phyloP scores from a whole-genome alignment of 2,329 filamentous ascomycete species.

The Xylaria sp. region DNA sequence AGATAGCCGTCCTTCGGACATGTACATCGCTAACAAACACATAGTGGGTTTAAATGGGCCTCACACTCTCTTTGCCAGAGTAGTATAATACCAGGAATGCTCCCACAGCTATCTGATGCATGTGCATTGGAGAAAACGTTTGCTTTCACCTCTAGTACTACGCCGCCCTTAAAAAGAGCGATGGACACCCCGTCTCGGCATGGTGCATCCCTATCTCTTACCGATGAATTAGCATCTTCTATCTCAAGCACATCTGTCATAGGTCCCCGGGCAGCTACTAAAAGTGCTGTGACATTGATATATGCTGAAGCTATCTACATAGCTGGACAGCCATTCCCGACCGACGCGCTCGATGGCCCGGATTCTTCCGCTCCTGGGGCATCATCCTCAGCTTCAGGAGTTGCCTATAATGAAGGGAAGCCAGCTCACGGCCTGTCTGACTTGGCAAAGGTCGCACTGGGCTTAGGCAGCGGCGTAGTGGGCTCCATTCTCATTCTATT shows the following conservation, averaged over 20 bases:
- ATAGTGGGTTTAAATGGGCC: conserved; percentile 17
- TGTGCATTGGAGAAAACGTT: background rate
- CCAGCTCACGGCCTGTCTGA: background rate
- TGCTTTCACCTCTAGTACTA: background rate
- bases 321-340: background rate
- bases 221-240: background rate
- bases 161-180: background rate
- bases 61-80: conserved; percentile 5
- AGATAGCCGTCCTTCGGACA: background rate
- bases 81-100: background rate
- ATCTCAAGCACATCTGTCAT: background rate
- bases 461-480: conserved; percentile 10
- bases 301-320: conserved; percentile 18
- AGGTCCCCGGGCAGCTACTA: background rate
- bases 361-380: background rate
- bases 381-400: background rate
- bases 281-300: conserved; percentile 3
- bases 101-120: background rate
- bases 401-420: background rate
- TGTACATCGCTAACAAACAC: conserved; percentile 2
- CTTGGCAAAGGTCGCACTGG: conserved; percentile 9
- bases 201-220: background rate
- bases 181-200: background rate
- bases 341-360: background rate
- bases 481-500: conserved; percentile 11